Base-by-base conservation (phyloP, 495 filamentous ascomycete genomes). In the Jackrogersella minutella region DNA sequence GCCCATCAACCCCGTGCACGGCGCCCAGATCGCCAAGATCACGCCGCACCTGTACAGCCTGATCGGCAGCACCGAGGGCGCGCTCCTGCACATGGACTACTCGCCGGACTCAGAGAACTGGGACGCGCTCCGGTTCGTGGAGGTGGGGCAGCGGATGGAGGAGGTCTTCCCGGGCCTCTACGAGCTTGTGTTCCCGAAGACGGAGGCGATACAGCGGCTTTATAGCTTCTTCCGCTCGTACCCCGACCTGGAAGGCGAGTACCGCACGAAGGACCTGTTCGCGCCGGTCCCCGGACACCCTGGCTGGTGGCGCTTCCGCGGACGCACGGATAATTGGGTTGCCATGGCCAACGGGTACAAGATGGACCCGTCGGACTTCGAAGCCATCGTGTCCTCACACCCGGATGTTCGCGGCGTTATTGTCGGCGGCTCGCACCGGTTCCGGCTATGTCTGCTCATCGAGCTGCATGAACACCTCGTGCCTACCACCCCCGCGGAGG, bases 281-380 rank as follows among this genome's bases (percentile, higher is more conserved):
- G 65, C 71, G 1, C 73, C 71, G 13, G 81, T 85, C 49, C 79
- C 83, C 0, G 69, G 77, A 75, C 84, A 68, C 64, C 56, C 74
- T 0, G 66, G 74, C 6, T 70, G 79, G 26, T 87, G 82, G 84
- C 64, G 58, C 6, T 82, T 80, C 60, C 58, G 67, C 22, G 81
- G 83, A 0, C 75, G 85, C 22, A 58, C 67, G 0, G 85, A 89
- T 59, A 85, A 88, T 62, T 69, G 86, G 24, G 80, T 89, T 33
- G 83, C 85, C 0, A 76, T 88, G 44, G 76, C 75, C 10, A 86
- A 83, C 59, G 86, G 84, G 2, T 81, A 87, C 56, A 88, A 87
- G 70, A 62, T 83, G 30, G 83, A 86, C 51, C 85, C 86, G 0
- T 71, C 79, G 0, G 60, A 77, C 1, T 74, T 84, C 22, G 85